Conservation (phyloP, 2,329 filamentous ascomycete genomes). For the Scedosporium apiospermum region DNA sequence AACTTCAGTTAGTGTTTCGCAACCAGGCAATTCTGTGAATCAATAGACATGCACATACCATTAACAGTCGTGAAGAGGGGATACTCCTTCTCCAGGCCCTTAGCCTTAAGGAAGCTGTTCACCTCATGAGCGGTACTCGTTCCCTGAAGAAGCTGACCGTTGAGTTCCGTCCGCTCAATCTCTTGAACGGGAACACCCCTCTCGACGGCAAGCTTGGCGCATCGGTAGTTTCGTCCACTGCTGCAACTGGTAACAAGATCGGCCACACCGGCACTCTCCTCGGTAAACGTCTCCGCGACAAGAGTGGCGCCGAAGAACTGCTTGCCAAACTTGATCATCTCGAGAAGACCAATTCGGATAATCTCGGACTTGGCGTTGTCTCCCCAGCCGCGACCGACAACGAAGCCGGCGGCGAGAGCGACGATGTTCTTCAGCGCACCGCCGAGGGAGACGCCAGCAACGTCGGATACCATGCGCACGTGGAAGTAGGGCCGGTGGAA, state of each 20-base stretch:
- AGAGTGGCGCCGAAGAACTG: conserved; percentile 83
- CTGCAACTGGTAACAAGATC: conserved; percentile 92
- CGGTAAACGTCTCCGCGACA: conserved; percentile 81
- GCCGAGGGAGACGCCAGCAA: conserved; percentile 91
- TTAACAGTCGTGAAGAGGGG: conserved; percentile 88
- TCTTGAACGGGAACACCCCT: conserved; percentile 72
- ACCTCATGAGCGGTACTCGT: conserved; percentile 89
- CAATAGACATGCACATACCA: conserved; percentile 19
- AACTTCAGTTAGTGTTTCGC: neutral
- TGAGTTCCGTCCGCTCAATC: conserved; percentile 80
- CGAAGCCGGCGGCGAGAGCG: conserved; percentile 86
- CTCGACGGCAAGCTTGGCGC: conserved; percentile 79
- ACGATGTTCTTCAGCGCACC: conserved; percentile 97
- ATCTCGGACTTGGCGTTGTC: conserved; percentile 98
- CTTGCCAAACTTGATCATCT: conserved; percentile 94
- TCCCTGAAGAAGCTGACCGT: conserved; percentile 94
- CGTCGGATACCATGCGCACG: conserved; percentile 84
- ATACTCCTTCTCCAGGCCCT: conserved; percentile 72
- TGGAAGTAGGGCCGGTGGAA: conserved; percentile 98
- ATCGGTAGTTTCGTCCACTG: conserved; percentile 87
- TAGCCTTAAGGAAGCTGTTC: conserved; percentile 73
- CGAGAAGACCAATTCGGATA: conserved; percentile 89
- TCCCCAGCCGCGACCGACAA: conserved; percentile 92
- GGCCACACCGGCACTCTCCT: conserved; percentile 88
- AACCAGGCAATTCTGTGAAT: neutral